phyloP scores from a whole-genome alignment of 345 rosid species.

The Raphanus raphanistrum region DNA sequence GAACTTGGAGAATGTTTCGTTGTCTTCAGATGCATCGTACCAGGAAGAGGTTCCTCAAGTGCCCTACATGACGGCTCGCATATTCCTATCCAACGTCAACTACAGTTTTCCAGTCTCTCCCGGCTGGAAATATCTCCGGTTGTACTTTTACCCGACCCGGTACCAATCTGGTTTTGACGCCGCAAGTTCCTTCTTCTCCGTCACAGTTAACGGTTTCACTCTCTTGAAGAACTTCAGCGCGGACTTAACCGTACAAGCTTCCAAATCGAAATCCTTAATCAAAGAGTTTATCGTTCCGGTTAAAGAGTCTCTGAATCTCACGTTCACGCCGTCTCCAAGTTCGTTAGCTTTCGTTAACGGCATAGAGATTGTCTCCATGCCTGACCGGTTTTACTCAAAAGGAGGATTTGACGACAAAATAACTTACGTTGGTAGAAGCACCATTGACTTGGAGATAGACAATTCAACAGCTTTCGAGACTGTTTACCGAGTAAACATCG shows the following conservation, averaged over 20 bases:
- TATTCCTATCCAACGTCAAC: constrained; percentile 23
- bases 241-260: not conserved
- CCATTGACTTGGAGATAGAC: not conserved
- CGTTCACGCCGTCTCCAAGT: constrained; percentile 35
- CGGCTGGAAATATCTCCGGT: constrained; percentile 38
- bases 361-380: constrained; percentile 43
- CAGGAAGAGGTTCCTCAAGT: constrained; percentile 21
- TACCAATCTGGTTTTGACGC: constrained; percentile 16
- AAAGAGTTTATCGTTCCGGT: constrained; percentile 37
- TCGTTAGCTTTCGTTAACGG: constrained; percentile 45
- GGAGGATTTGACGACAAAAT: constrained; percentile 26
- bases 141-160: constrained; percentile 32
- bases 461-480: constrained; percentile 34
- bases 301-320: constrained; percentile 32
- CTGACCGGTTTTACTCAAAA: constrained; percentile 21
- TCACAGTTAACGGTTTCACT: constrained; percentile 33
- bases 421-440: not conserved
- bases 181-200: constrained; percentile 11
- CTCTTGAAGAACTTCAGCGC: constrained; percentile 46
- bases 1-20: not conserved
- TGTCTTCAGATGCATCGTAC: not conserved
- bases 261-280: not conserved
- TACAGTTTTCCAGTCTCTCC: constrained; percentile 31
- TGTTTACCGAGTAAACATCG: constrained; percentile 40
- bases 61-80: constrained; percentile 31